Conservation (phyloP, 768 basidiomycete species). For the Calocybe gangraenosa region DNA sequence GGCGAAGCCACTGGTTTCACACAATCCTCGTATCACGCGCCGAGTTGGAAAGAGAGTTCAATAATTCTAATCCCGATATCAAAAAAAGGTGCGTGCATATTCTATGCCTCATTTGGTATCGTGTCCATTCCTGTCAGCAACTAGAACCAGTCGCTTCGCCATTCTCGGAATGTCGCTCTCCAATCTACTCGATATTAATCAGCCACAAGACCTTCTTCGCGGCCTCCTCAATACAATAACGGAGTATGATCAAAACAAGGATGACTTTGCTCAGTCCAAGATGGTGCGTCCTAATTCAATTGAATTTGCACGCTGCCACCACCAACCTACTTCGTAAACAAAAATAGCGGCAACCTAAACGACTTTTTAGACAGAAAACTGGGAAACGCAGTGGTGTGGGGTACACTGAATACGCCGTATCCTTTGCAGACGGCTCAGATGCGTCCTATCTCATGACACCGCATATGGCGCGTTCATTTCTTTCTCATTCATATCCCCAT, state of each 20-base stretch:
- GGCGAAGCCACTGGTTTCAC: constrained; percentile 84
- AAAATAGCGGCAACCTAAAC: constrained; percentile 32
- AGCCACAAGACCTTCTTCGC: constrained; percentile 76
- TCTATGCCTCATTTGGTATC: background rate
- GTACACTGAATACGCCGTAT: constrained; percentile 54
- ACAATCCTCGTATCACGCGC: constrained; percentile 73
- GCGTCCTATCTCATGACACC: constrained; percentile 69
- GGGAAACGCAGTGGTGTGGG: constrained; percentile 51
- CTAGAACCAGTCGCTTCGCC: constrained; percentile 77
- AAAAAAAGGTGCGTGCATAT: constrained; percentile 60
- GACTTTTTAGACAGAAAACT: constrained; percentile 57
- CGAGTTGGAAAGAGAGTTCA: constrained; percentile 75
- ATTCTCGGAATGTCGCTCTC: constrained; percentile 86
- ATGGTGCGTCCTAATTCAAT: constrained; percentile 42
- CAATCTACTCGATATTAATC: constrained; percentile 74
- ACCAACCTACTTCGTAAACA: constrained; percentile 1
- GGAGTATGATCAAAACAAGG: constrained; percentile 77
- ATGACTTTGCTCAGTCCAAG: constrained; percentile 69
- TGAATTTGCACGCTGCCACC: constrained; percentile 3
- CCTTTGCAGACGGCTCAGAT: constrained; percentile 57
- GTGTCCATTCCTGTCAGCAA: constrained; percentile 2
- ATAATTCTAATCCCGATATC: constrained; percentile 71
- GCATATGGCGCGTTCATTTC: constrained; percentile 55
- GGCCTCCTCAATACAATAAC: constrained; percentile 66
- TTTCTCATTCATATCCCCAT: background rate